A percentile compares a stretch with the other conserved stretches of the same genome.
phyloP scores from a whole-genome alignment of 768 basidiomycete genomes.

The Mycena maculata region DNA sequence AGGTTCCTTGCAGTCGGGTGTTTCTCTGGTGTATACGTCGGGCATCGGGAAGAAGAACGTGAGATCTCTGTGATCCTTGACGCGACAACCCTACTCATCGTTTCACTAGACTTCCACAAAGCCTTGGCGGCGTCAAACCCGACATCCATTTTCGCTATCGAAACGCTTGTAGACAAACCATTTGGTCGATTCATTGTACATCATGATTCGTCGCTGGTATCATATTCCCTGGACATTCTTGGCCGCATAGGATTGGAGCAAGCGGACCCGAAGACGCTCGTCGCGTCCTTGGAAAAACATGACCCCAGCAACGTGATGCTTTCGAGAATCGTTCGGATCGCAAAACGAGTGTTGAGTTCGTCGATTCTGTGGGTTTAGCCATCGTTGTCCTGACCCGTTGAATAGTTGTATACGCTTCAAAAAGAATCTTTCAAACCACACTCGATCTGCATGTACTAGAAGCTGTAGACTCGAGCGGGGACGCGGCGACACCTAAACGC shows the following conservation, averaged over 20 bases:
- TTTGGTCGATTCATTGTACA: slow-evolving; percentile 80
- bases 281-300: slow-evolving; percentile 71
- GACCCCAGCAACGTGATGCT: slow-evolving; percentile 70
- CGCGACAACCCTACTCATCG: slow-evolving; percentile 4
- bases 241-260: slow-evolving; percentile 67
- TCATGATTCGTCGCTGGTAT: slow-evolving; percentile 63
- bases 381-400: not conserved
- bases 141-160: slow-evolving; percentile 67
- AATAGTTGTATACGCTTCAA: slow-evolving; percentile 77
- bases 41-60: slow-evolving; percentile 67
- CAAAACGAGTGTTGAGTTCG: slow-evolving; percentile 68
- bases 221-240: slow-evolving; percentile 80
- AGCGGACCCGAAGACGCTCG: slow-evolving; percentile 57
- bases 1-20: slow-evolving; percentile 75
- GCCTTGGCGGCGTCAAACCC: slow-evolving; percentile 65
- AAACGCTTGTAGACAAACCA: slow-evolving; percentile 50
- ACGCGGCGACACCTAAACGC: slow-evolving; percentile 50
- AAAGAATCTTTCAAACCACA: slow-evolving; percentile 68
- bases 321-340: slow-evolving; percentile 66
- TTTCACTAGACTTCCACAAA: slow-evolving; percentile 63
- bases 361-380: slow-evolving; percentile 5
- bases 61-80: slow-evolving; percentile 34
- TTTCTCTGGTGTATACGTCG: slow-evolving; percentile 76
- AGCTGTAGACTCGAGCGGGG: slow-evolving; percentile 55
- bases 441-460: slow-evolving; percentile 69